phyloP scores from a whole-genome alignment of 495 filamentous ascomycete species.

The Penicillium egyptiacum region DNA sequence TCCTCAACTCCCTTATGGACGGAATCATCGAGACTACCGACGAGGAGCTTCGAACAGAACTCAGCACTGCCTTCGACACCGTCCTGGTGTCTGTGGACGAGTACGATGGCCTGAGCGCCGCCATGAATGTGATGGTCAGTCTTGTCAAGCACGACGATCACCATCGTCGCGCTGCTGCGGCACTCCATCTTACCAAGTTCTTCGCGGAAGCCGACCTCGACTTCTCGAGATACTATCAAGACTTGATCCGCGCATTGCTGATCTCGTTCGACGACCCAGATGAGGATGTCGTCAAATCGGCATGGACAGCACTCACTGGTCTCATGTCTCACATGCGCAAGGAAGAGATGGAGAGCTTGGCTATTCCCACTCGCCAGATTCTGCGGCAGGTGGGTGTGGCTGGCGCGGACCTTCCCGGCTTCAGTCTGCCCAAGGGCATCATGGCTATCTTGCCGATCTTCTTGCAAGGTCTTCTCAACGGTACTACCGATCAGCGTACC shows the following conservation, averaged over 20 bases:
- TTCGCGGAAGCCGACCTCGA: constrained; percentile 79
- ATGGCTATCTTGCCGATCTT: constrained; percentile 96
- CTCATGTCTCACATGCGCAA: constrained; percentile 88
- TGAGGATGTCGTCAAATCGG: constrained; percentile 80
- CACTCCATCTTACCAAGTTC: constrained; percentile 81
- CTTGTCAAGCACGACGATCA: constrained; percentile 93
- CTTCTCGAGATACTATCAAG: constrained; percentile 90
- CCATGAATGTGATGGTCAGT: constrained; percentile 87
- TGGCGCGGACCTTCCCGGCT: constrained; percentile 82
- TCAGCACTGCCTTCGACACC: constrained; percentile 77
- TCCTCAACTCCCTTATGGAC: constrained; percentile 91
- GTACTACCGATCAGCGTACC: constrained; percentile 84
- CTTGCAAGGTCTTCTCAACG: constrained; percentile 96
- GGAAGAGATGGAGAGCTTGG: constrained; percentile 97
- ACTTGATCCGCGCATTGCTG: constrained; percentile 83
- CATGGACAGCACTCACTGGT: constrained; percentile 85
- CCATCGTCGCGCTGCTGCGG: constrained; percentile 72
- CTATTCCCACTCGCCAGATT: constrained; percentile 78
- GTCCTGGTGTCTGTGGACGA: constrained; percentile 93
- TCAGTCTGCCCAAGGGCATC: constrained; percentile 94
- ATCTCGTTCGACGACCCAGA: constrained; percentile 91
- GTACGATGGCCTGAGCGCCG: constrained; percentile 89
- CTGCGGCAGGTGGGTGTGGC: constrained; percentile 84
- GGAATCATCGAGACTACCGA: constrained; percentile 79
- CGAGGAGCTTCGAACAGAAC: constrained; percentile 67